phyloP scores from a whole-genome alignment of 108 stramenopile genomes.

The Conticribra guillardii region DNA sequence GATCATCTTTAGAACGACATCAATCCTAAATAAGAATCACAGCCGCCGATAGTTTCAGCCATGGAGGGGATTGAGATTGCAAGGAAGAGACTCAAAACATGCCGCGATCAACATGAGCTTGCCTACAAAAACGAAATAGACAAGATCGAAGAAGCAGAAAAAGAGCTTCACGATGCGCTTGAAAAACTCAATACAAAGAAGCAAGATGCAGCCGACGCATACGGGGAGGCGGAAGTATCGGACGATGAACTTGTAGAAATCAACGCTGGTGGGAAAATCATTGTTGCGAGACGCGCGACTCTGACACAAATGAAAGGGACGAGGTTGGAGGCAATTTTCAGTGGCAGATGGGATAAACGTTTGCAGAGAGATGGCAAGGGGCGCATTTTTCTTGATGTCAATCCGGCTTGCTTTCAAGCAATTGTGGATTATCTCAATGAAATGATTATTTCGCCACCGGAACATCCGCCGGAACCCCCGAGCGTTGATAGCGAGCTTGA shows the following conservation, averaged over 20 bases:
- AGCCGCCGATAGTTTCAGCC: no score
- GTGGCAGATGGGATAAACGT: slow-evolving; percentile 23
- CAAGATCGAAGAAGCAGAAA: neutral
- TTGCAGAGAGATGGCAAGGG: slow-evolving; percentile 9
- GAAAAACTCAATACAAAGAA: slow-evolving; percentile 1
- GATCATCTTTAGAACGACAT: no score
- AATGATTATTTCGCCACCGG: slow-evolving; percentile 4
- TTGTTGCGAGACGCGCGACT: neutral
- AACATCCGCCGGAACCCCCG: neutral
- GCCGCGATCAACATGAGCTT: neutral
- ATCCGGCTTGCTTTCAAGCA: slow-evolving; percentile 12
- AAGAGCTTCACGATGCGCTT: neutral
- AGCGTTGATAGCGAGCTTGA: neutral
- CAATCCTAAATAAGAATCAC: no score
- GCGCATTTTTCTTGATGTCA: slow-evolving; percentile 19
- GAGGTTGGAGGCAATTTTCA: slow-evolving; percentile 16
- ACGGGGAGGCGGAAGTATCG: neutral
- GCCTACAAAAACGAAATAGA: neutral
- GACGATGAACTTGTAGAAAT: neutral
- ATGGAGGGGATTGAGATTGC: neutral
- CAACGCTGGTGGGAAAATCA: slow-evolving; percentile 4
- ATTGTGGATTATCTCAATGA: slow-evolving; percentile 20
- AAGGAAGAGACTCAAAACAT: neutral
- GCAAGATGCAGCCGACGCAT: neutral
- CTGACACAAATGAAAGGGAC: slow-evolving; percentile 16